Conservation (phyloP, 2,329 filamentous ascomycete species). For the Colletotrichum australisinense region DNA sequence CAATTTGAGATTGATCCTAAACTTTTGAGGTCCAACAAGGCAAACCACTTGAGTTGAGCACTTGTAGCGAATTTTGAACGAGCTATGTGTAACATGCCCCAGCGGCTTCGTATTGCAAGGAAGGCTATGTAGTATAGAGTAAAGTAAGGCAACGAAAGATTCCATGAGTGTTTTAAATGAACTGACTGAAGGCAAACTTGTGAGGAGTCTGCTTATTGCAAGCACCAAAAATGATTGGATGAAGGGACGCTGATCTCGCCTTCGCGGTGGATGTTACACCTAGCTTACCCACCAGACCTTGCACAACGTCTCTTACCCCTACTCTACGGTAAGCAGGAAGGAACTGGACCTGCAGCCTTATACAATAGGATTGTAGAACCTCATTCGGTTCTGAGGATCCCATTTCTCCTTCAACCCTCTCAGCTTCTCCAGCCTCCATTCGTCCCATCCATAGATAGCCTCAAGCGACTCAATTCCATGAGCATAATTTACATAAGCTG, state of each 20-base stretch:
- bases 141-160: not conserved
- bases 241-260: not conserved
- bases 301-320: too few relatives aligned
- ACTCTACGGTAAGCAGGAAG: not conserved
- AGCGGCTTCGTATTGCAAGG: not conserved
- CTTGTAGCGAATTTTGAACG: not conserved
- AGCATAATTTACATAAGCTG: conserved; percentile 47
- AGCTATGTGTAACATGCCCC: not conserved
- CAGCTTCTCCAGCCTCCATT: conserved; percentile 41
- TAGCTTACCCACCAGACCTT: not conserved
- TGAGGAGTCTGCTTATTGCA: too few relatives aligned
- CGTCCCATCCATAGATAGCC: conserved; percentile 40
- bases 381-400: conserved; percentile 42
- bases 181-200: too few relatives aligned
- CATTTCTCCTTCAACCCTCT: conserved; percentile 40
- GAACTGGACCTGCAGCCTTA: not conserved
- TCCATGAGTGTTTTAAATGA: too few relatives aligned
- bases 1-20: conserved; percentile 27
- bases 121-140: not conserved
- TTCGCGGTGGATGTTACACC: not conserved
- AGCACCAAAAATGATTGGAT: too few relatives aligned
- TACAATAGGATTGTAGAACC: conserved; percentile 41
- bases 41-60: not conserved
- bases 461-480: conserved; percentile 44
- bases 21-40: not conserved